Percentiles rank a stretch among this genome's conserved stretches.
Evolutionary conservation across 768 basidiomycete genomes (phyloP).

Genomic region (Hygrophoropsis aurantiaca): DNA sequence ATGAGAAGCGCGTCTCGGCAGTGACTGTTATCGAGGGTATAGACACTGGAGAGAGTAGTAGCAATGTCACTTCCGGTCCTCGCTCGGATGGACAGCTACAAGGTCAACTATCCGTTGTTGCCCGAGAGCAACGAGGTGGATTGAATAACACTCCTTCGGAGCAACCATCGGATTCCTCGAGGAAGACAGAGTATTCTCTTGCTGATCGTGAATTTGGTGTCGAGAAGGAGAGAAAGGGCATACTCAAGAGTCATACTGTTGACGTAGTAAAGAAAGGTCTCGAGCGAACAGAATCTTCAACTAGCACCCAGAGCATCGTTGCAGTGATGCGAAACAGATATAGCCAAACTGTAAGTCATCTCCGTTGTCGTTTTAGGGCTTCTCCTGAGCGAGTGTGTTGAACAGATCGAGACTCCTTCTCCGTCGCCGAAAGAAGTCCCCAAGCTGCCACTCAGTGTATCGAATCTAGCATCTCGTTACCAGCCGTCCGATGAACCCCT

Average conservation of each 20-base stretch:
- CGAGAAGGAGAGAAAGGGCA: constrained; percentile 14
- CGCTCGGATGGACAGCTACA: too few relatives aligned
- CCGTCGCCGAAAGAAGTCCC: constrained; percentile 63
- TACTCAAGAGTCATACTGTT: constrained; percentile 27
- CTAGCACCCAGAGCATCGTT: constrained; percentile 58
- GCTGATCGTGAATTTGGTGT: constrained; percentile 36
- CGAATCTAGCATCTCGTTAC: constrained; percentile 63
- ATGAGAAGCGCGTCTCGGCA: too few relatives aligned
- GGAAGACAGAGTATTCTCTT: constrained; percentile 12
- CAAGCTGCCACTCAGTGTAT: constrained; percentile 62
- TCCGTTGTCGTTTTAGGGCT: constrained; percentile 2
- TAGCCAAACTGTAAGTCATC: constrained; percentile 47
- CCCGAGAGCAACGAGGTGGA: constrained; percentile 13
- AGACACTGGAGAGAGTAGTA: too few relatives aligned
- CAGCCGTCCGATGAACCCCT: constrained; percentile 43
- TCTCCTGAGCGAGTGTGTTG: constrained; percentile 3
- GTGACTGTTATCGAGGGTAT: background rate
- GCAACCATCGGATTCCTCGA: constrained; percentile 11
- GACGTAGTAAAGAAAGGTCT: constrained; percentile 34
- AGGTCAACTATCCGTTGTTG: constrained; percentile 22
- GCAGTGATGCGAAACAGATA: constrained; percentile 70
- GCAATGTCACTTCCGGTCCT: too few relatives aligned
- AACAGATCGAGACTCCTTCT: constrained; percentile 50
- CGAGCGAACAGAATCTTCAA: constrained; percentile 54
- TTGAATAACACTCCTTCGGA: constrained; percentile 10